Conservation (phyloP, 163 green algal genomes). For the Scenedesmus sp. region DNA sequence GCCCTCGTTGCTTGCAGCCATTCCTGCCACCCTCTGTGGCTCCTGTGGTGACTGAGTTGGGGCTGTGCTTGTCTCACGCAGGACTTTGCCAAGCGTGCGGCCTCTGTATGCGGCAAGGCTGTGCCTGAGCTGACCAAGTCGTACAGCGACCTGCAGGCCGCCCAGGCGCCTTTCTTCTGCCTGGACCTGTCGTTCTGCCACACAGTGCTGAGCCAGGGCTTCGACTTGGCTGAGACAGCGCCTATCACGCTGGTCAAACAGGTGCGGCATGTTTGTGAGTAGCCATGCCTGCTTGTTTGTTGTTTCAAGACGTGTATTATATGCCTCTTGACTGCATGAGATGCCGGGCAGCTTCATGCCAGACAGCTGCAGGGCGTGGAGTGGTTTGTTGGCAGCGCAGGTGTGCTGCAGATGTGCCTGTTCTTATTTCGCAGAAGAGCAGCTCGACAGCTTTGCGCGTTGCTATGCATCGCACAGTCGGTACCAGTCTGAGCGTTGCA, state of each 20-base stretch:
- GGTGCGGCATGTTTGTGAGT: conserved; percentile 33
- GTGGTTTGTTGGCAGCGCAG: no score
- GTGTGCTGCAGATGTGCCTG: no score
- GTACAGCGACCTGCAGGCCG: conserved; percentile 57
- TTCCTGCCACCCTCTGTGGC: background rate
- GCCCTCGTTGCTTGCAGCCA: background rate
- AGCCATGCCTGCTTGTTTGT: background rate
- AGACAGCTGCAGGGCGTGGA: no score
- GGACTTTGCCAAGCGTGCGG: conserved; percentile 78
- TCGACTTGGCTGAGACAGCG: conserved; percentile 72
- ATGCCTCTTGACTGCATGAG: no score
- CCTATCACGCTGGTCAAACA: conserved; percentile 91
- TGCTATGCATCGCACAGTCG: no score
- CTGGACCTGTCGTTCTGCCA: conserved; percentile 94
- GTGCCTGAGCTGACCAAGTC: conserved; percentile 60
- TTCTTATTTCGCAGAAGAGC: no score
- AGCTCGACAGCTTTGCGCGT: no score
- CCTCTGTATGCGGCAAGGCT: conserved; percentile 80
- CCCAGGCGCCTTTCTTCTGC: conserved; percentile 90
- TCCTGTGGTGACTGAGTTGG: background rate
- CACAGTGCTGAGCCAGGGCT: conserved; percentile 92
- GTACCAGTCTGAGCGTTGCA: no score
- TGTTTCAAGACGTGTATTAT: background rate
- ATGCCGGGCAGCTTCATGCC: no score
- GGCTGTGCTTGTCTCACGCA: conserved; percentile 18